These are phyloP conservation scores for Pyrus communis DNA, from an alignment of 306 rosid genomes.

Conservation along the genomic window DNA sequence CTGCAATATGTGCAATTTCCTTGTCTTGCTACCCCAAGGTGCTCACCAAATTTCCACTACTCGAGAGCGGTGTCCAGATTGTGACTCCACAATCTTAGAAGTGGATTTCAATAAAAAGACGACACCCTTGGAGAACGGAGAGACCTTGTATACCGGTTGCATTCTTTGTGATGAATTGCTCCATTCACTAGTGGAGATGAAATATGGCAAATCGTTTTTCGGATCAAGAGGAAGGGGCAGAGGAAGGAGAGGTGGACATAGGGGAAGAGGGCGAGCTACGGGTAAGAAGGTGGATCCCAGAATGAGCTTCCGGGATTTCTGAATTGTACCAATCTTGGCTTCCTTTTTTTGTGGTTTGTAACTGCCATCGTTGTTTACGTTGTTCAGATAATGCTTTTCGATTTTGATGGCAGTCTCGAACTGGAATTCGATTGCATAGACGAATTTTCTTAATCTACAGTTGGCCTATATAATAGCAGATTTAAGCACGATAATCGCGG, in stretches of 20 bases:
- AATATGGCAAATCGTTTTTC: constrained; percentile 65
- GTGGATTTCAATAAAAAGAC: constrained; percentile 95
- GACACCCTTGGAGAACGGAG: constrained; percentile 80
- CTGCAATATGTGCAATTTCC: constrained; percentile 87
- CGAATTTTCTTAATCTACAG: no score
- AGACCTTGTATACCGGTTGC: constrained; percentile 73
- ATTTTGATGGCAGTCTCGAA: no score
- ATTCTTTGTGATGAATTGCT: constrained; percentile 88
- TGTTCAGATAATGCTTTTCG: no score
- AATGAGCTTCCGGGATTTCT: constrained; percentile 95
- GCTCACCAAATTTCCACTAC: constrained; percentile 87
- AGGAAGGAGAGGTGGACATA: constrained; percentile 40
- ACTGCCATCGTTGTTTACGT: background rate
- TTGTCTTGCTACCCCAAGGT: constrained; percentile 83
- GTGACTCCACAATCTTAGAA: constrained; percentile 72
- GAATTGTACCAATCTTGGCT: background rate
- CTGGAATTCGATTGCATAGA: no score
- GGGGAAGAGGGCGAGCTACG: constrained; percentile 56
- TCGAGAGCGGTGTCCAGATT: constrained; percentile 58
- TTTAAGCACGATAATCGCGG: no score
- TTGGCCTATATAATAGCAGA: no score
- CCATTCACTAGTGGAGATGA: constrained; percentile 89
- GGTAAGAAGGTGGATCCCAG: constrained; percentile 66
- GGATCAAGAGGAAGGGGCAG: constrained; percentile 66
- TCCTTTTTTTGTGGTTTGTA: background rate